Base-by-base conservation (phyloP, 2,329 filamentous ascomycete species). In the Emydomyces testavorans region DNA sequence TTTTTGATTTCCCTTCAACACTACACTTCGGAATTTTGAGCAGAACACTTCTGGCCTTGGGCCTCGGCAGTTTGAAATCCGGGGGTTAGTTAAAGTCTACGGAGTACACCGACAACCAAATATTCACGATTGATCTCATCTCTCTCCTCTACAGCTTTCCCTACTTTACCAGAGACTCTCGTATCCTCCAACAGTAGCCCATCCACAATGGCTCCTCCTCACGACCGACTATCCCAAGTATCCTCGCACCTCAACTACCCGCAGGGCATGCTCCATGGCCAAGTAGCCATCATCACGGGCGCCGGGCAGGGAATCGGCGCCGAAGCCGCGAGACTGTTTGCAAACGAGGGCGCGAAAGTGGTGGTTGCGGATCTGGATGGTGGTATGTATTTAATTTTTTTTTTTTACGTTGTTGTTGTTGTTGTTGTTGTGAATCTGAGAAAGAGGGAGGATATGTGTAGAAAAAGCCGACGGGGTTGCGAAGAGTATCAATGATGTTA, bases 301-400 rank as follows among this genome's bases (percentile, higher is more conserved):
- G 80, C 81, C 15, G 86, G 85, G 6, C 86, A 93, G 64, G 88
- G 88, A 51, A 94, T 94, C 62, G 88, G 87, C 20, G 88, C 86
- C 23, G 88, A 94, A 68, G 75, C 82, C 26, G 87, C 87, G 6
- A 75, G 80, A 7, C 69, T 93, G 2, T 93, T 94, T 59, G 86
- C 85, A 10, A 90, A 88, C 51, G 86, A 94, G 66, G 88, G 88
- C 20, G 86, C 87, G 13, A 87, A 82, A 62, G 86, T 94, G 0
- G 72, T 94, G 8, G 73, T 94, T 38, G 82, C 85, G 20, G 88
- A 94, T 67, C 86, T 94, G 52, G 88, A 94, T 65, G 77, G 66
- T 29, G 69, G 82, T 85, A 61, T 50, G 74, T 61, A 46, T 35
- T 37, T 20, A 8, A 24, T n/a, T 10, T 11, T 18, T 16, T 8